Evolutionary conservation across 768 basidiomycete species (phyloP), one percentile per base, ranked within the genome.

Genomic region (Saitozyma sp.): DNA sequence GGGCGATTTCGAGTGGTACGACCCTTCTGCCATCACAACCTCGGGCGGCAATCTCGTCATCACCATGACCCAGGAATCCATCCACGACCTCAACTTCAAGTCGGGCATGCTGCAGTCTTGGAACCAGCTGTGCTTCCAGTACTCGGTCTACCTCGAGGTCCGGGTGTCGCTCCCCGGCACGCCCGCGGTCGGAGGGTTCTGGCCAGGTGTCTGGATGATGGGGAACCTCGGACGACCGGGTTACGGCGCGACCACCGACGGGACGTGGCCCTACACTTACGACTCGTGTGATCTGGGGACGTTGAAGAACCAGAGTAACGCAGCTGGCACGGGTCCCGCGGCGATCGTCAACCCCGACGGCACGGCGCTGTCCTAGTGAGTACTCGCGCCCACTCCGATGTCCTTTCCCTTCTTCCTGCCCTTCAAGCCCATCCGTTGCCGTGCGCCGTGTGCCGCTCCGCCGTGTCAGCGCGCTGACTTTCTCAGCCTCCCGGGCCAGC

Each of bases 41-140:
- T 56, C 84, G 66, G 81, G 86, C 61, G 93, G 93, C 6, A 87
- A 87, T 63, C 83, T 97, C 11, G 87, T 89, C 9, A 87, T 97
- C 63, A 91, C 90, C 10, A 84, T 94, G 77, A 83, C 84, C 10
- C 86, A 92, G 80, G 80, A 83, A 64, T 82, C 79, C 19, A 88
- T 82, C 61, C 88, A 96, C 74, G 84, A 90, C 69, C 83, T 98
- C 62, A 90, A 93, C 78, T 98, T 90, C 77, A 68, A 86, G 80
- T 86, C 74, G 19, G 71, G 71, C 10, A 72, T 78, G 73, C 64
- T 93, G 9, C 87, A 89, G 68, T 85, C 87, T 11, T 96, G 94
- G 93, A 95, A 96, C 80, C 91, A 96, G 80, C 80, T 96, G 58
- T 98, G 94, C 81, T 96, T 93, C 80, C 94, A 87, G 14, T 69